Evolutionary conservation across 192 early-diverging fungal genomes (phyloP), one percentile per base, ranked within the genome.

Genomic region (Helicostylum pulchrum): DNA sequence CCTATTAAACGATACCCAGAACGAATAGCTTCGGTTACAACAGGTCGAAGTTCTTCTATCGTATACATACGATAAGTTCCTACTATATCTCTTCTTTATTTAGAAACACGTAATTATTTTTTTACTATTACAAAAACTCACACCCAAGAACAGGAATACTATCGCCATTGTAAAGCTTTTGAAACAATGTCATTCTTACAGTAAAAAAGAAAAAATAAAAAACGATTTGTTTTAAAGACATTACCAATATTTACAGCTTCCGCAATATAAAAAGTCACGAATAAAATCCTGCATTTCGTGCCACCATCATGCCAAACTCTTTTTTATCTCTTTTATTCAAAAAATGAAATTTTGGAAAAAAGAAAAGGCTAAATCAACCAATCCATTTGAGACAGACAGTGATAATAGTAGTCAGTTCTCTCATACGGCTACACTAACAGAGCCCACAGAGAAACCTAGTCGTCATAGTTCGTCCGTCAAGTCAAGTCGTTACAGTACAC

Each of bases 31-130:
- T 74, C 62, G 8, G 62, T 62, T 11, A 80, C 23, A 21, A 74
- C 71, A 10, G 65, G 49, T 43, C 72, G 62, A 21, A 80, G 58
- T 36, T 66, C 71, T 7, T 51, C 62, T 26, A 62, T 44, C 30
- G 75, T 75, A 3, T 67, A 68, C 53, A 80, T 66, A 8, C 76
- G 61, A 47, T 80, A 80, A 1, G 78, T 80, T n/a, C 78, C 78
- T 56, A 80, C 78, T 80, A 52, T 43, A 34, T n/a, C 19, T 7
- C 6, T 14, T 6, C 26, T 26, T 26, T 26, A 26, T 26, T 26
- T 26, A 36, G 11, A 56, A 39, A 3, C 14, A 56, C 34, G 23
- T n/a, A 50, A 50, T 14, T 17, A 50, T 50, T 20, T 19, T 20
- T 4, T 50, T 50, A 9, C 4, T 50, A 21, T 7, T 39, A 17